phyloP scores from a whole-genome alignment of 345 rosid genomes.

The Populus davidiana region DNA sequence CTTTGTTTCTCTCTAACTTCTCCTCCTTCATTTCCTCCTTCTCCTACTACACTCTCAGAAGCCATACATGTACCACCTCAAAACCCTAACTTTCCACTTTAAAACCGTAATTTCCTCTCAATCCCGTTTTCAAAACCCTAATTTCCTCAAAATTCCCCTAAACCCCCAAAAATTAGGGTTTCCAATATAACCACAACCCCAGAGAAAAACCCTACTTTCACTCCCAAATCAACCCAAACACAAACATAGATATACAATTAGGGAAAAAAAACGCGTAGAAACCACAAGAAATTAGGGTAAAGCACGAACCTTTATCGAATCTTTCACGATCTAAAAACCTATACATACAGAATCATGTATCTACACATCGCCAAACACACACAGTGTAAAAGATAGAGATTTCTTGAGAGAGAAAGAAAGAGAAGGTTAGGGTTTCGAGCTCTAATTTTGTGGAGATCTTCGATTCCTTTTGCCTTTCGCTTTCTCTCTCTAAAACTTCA shows the following conservation, averaged over 20 bases:
- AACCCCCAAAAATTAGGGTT: not conserved
- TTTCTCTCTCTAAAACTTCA: conserved; percentile 8
- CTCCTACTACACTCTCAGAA: conserved; percentile 74
- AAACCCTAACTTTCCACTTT: conserved; percentile 37
- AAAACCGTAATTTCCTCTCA: conserved; percentile 26
- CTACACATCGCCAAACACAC: not conserved
- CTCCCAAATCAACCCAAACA: not conserved
- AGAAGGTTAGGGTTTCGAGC: conserved; percentile 18
- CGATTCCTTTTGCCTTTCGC: conserved; percentile 11
- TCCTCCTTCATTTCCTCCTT: conserved; percentile 47
- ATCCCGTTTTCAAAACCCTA: not conserved
- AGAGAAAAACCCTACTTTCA: not conserved
- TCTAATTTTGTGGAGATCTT: conserved; percentile 1
- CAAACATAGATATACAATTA: not conserved
- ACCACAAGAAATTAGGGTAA: not conserved
- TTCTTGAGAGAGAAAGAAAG: not conserved
- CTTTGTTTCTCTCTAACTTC: conserved; percentile 59
- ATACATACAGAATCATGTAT: not conserved
- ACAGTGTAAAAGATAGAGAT: not conserved
- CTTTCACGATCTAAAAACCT: conserved; percentile 10
- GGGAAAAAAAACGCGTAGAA: not conserved
- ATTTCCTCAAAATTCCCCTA: not conserved
- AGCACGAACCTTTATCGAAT: not conserved
- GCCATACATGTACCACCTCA: conserved; percentile 72
- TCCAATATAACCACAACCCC: not conserved